Base-by-base conservation (phyloP, 208 protist species). In the Tritrichomonas foetus region DNA sequence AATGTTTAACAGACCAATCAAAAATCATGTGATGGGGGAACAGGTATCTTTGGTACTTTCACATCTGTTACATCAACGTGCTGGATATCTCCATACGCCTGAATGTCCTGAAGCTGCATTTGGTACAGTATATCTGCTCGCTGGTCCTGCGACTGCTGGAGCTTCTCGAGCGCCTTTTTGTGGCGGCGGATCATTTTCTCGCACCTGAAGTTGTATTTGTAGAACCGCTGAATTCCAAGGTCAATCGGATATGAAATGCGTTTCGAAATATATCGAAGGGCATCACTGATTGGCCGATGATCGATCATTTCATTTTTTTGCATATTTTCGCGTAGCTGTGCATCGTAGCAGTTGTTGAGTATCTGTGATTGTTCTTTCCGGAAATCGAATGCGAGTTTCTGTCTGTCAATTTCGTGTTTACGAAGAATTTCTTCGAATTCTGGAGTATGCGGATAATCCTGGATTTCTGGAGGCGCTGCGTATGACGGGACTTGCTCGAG, bases 251-350 rank as follows among this genome's bases (percentile, higher is more conserved):
- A 89, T 1, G 78, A 89, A 55, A 89, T 89, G 2, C 78, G 5
- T 49, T 89, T 89, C 2, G 78, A 89, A 27, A 89, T 33, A 36
- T 89, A 57, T 61, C 78, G 25, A 44, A 89, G 47, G 20, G 78
- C 78, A 36, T 89, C 78, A 27, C 47, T 57, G 5, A 89, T 41
- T 57, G 78, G 78, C 2, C 78, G 41, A 11, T 89, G 44, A 57
- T 89, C 78, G 5, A 89, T 49, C 30, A 53, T 14, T 39, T 89
- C 78, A 57, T 89, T 89, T 57, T 89, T 89, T 49, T 89, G 78
- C 25, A 89, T 49, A 50, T 89, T 89, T 89, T 89, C 78, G 39
- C 78, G 41, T 33, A 89, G 14, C 57, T 89, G 78, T 20, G 78
- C 78, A 89, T 89, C 78, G 16, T 89, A 89, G 30, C 44, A 89